phyloP scores from a whole-genome alignment of 129 eudicot genomes.

The Kitagawia praeruptora region DNA sequence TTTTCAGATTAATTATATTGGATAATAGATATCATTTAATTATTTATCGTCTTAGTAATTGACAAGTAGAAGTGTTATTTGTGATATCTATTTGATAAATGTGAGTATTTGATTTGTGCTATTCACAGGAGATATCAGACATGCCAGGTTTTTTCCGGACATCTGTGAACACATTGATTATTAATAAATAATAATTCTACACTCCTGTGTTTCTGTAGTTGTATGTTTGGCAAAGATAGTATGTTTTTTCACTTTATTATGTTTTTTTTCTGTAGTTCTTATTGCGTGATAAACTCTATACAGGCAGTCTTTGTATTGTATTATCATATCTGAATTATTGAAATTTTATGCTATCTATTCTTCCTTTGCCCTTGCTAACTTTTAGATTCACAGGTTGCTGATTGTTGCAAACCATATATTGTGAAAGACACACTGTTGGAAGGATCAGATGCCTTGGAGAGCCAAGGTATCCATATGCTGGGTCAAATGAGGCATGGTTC shows the following conservation, averaged over 20 bases:
- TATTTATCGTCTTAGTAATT: background rate
- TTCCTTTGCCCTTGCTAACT: constrained; percentile 9
- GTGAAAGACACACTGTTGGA: constrained; percentile 50
- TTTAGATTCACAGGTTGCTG: constrained; percentile 42
- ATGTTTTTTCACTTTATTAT: background rate
- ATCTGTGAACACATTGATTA: background rate
- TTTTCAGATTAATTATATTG: background rate
- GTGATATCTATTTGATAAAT: no score
- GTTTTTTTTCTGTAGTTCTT: background rate
- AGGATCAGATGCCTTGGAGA: constrained; percentile 46
- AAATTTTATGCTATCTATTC: background rate
- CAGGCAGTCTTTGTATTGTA: background rate
- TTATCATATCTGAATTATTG: background rate
- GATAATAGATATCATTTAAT: background rate
- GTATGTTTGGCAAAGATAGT: background rate
- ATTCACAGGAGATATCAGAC: background rate
- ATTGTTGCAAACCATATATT: constrained; percentile 49
- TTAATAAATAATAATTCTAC: background rate
- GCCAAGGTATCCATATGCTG: constrained; percentile 59
- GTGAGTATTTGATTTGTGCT: background rate
- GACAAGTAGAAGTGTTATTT: no score
- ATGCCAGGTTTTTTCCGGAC: background rate
- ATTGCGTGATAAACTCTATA: background rate
- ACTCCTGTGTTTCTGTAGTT: background rate
- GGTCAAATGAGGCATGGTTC: constrained; percentile 79